A percentile compares a stretch with the other conserved stretches of the same genome.
phyloP scores from a whole-genome alignment of 2,329 filamentous ascomycete species.

The Escovopsis sp. region DNA sequence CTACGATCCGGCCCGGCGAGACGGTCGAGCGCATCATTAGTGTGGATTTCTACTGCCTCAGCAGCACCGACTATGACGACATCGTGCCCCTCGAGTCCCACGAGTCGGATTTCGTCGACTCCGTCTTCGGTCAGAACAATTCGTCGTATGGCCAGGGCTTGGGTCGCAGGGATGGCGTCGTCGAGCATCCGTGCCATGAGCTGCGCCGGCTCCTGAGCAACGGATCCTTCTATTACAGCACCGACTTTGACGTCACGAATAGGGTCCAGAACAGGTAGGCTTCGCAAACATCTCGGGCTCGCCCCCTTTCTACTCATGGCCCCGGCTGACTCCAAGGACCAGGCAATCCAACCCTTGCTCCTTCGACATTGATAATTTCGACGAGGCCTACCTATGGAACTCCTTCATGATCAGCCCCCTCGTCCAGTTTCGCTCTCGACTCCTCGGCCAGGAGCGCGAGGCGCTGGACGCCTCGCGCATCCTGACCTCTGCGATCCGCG shows the following conservation, averaged over 20 bases:
- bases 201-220: constrained; percentile 85
- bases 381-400: constrained; percentile 92
- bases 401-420: constrained; percentile 95
- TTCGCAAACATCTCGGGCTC: background rate
- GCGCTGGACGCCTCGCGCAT: constrained; percentile 78
- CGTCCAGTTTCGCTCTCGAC: constrained; percentile 71
- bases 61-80: constrained; percentile 72
- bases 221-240: constrained; percentile 94
- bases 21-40: constrained; percentile 74
- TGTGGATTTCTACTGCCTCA: constrained; percentile 90
- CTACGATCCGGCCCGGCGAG: constrained; percentile 73
- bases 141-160: constrained; percentile 26
- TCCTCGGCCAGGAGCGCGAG: constrained; percentile 60
- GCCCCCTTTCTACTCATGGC: constrained; percentile 8
- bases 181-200: constrained; percentile 82
- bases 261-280: constrained; percentile 70
- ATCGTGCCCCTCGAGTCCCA: constrained; percentile 42
- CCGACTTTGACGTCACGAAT: constrained; percentile 95
- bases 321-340: constrained; percentile 42
- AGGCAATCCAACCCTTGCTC: constrained; percentile 58
- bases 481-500: constrained; percentile 83
- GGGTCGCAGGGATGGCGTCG: constrained; percentile 51
- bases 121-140: constrained; percentile 30
- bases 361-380: constrained; percentile 84
- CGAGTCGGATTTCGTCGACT: constrained; percentile 34